A percentile compares a stretch with the other conserved stretches of the same genome.
phyloP scores from a whole-genome alignment of 768 basidiomycete genomes.

The Termitomyces sp. region DNA sequence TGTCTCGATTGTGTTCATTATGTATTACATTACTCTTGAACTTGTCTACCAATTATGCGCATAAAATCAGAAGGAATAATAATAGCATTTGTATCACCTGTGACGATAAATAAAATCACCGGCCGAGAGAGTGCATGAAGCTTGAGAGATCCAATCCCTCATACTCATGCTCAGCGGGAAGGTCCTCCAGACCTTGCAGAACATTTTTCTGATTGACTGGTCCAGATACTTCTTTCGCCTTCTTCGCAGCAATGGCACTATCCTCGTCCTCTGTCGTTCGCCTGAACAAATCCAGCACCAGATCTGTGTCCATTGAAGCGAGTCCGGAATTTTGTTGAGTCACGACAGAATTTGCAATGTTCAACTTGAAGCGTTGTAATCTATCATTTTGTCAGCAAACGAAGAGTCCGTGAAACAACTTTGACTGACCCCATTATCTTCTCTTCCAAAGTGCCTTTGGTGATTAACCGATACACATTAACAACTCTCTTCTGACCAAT shows the following conservation, averaged over 20 bases:
- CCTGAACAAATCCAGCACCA: conserved; percentile 90
- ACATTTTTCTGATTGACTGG: conserved; percentile 75
- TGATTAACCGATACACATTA: conserved; percentile 96
- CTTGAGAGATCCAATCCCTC: conserved; percentile 77
- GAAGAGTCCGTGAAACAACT: background rate
- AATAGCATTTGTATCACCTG: background rate
- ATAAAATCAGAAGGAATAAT: background rate
- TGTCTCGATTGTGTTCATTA: background rate
- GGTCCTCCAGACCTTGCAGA: conserved; percentile 83
- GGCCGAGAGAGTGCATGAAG: conserved; percentile 82
- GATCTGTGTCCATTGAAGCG: conserved; percentile 94
- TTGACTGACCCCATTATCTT: conserved; percentile 97
- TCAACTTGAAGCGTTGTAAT: conserved; percentile 96
- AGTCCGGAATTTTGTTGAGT: conserved; percentile 96
- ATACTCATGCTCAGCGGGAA: conserved; percentile 92
- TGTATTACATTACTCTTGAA: background rate
- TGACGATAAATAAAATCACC: conserved; percentile 22
- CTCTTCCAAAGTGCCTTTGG: conserved; percentile 95
- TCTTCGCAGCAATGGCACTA: conserved; percentile 43
- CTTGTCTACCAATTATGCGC: background rate
- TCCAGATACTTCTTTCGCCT: conserved; percentile 47
- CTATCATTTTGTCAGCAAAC: conserved; percentile 33
- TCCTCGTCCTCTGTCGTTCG: conserved; percentile 78
- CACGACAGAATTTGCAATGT: conserved; percentile 94
- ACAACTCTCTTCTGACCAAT: conserved; percentile 99